Evolutionary conservation across 129 eudicot genomes (phyloP).

Genomic region (Chrysanthemum seticuspe): DNA sequence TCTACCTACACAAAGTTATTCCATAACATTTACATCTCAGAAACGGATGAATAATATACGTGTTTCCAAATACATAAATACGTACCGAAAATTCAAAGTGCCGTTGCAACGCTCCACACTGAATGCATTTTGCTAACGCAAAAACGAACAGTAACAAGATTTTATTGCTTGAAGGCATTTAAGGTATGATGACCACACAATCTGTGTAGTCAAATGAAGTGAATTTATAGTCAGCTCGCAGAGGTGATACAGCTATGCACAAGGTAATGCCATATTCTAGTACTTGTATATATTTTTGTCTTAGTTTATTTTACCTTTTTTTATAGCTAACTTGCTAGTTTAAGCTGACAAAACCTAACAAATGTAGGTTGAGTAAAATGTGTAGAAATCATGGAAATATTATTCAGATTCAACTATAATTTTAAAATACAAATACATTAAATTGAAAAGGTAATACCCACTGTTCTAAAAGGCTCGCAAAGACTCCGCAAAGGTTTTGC

Average conservation of each 20-base stretch:
- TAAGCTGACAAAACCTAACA: neutral
- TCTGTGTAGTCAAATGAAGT: neutral
- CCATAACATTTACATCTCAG: neutral
- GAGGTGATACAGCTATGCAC: neutral
- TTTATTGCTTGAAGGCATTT: conserved; percentile 15
- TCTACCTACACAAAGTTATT: conserved; percentile 39
- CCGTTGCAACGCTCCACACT: conserved; percentile 27
- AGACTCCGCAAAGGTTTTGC: too few relatives aligned
- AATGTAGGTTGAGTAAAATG: too few relatives aligned
- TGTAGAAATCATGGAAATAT: too few relatives aligned
- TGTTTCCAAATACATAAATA: neutral
- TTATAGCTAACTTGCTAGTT: neutral
- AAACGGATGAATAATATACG: neutral
- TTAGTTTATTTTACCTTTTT: neutral
- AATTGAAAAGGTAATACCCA: too few relatives aligned
- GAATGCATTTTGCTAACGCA: neutral
- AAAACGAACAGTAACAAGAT: neutral
- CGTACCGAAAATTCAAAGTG: conserved; percentile 39
- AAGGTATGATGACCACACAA: neutral
- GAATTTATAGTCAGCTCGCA: conserved; percentile 16
- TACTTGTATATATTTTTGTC: too few relatives aligned
- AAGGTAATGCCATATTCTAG: too few relatives aligned
- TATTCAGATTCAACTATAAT: too few relatives aligned
- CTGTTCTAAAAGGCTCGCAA: too few relatives aligned
- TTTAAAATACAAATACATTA: too few relatives aligned